Conservation (phyloP, 208 protist genomes). For the Acanthamoeba comandoni region DNA sequence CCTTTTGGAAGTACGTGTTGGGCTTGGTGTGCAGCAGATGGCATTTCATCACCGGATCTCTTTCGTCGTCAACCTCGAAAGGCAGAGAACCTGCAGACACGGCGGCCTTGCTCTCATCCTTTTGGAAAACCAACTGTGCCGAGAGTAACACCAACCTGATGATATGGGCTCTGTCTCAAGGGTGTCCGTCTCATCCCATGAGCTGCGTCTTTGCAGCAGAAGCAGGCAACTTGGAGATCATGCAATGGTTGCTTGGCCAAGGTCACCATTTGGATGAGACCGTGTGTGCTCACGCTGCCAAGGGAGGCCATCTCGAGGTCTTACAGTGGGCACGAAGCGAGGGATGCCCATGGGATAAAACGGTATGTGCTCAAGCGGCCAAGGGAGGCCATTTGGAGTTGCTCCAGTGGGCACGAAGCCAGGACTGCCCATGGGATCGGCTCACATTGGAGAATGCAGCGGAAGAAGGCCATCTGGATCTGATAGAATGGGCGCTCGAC, state of each 20-base stretch:
- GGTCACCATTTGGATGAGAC: constrained; percentile 7
- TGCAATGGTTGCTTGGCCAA: background rate
- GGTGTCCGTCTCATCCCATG: too few species aligned
- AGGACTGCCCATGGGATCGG: constrained; percentile 1
- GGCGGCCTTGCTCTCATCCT: too few species aligned
- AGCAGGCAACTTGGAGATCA: too few species aligned
- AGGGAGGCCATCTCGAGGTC: constrained; percentile 6
- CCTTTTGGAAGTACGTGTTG: too few species aligned
- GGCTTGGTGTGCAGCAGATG: too few species aligned
- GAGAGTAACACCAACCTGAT: too few species aligned
- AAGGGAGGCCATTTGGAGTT: constrained; percentile 15
- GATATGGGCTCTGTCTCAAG: too few species aligned
- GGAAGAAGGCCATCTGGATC: background rate
- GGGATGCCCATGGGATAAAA: constrained; percentile 7
- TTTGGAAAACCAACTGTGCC: too few species aligned
- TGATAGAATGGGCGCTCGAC: background rate
- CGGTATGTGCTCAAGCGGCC: background rate
- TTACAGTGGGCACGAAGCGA: constrained; percentile 14
- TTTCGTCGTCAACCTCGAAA: too few species aligned
- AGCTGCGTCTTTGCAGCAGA: too few species aligned
- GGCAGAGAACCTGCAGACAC: too few species aligned
- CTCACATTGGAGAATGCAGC: background rate
- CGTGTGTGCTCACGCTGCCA: background rate
- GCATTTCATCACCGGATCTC: too few species aligned
- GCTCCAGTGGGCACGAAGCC: constrained; percentile 2